Base-by-base conservation (phyloP, 495 filamentous ascomycete genomes). In the Podospora pseudocomata region DNA sequence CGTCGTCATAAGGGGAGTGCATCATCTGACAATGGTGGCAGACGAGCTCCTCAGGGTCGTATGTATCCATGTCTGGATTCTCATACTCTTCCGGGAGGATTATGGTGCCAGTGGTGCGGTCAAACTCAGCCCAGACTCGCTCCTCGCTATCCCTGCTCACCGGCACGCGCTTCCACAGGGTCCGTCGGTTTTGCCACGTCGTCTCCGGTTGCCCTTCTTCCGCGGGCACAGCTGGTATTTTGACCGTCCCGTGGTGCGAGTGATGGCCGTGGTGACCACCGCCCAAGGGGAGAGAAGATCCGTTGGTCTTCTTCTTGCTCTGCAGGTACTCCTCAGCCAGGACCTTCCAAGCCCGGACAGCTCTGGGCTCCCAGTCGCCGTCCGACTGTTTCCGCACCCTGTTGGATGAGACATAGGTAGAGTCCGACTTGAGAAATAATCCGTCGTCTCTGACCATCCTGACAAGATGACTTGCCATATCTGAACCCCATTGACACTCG, bases 391-490 rank as follows among this genome's bases (percentile, higher is more conserved):
- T 77, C 20, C 83, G 61, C 19, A 63, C 53, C 18, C 74, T 75
- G 19, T 73, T 74, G 15, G 67, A 57, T 18, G 71, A 74, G 2
- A 82, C 70, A 59, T 80, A 79, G 3, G 76, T 67, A 3, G 80
- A 74, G 3, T 71, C 70, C 13, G 76, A 71, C 58, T 79, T 76
- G 20, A 82, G 65, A 18, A 80, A 63, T 1, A 85, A 75, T 3
- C 82, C 82, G 57, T 82, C 81, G 44, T 85, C 76, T 68, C 76
- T 80, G 44, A 85, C 62, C 63, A 85, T 72, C 3, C 79, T 76
- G 1, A 67, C 65, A 23, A 85, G 70, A 19, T 83, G 74, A 3
- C 65, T 65, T n/a, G 71, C 68, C n/a, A 78, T 74, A 64, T 76
- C 76, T 1, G 62, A 54, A 3, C 78, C 78, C 19, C 67, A 70